Base-by-base conservation (phyloP, 805 yeast genomes). In the Lipomyces lipofer region DNA sequence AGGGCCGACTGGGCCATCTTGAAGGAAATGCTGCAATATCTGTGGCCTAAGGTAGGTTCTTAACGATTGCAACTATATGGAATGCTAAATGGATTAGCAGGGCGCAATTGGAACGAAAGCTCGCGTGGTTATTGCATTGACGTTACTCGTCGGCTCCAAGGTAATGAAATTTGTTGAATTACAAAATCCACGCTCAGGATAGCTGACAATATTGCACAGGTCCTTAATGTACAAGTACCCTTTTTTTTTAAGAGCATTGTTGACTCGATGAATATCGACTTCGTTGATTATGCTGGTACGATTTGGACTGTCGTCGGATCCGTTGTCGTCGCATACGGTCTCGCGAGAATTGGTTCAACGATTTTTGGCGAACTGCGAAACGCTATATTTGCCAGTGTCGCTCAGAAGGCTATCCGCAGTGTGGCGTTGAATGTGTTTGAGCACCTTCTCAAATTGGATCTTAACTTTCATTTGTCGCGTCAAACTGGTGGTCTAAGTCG, bases 401-500 rank as follows among this genome's bases (percentile, higher is more conserved):
- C 97, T 10, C 99, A 94, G 70, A 82, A 84, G 64, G 97, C 99
- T 22, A 92, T 94, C 64, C 82, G 89, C 68, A 79, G 84, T 50
- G 97, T 94, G 32, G 96, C 98, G 1, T 75, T 83, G 46, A 88
- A 86, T 66, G 90, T 97, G 0, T 94, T 92, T 69, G 77, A 75
- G 42, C 98, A 92, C 69, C 73, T 94, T 49, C 76, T 94, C 70
- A 82, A 81, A 64, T 76, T 94, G 69, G 99, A 94, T 71, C 73
- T 91, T 51, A 86, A 88, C 19, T 94, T 92, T 79, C 99, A 94
- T 69, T 72, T 94, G 38, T 78, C 92, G 9, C 78, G 91, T 63
- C 98, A 94, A 69, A 94, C 99, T 0, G 99, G 99, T 62, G 98
- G 97, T 0, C 72, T 94, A 30, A 92, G 97, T 0, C 77, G 99